These are phyloP conservation scores for Nemania abortiva DNA, from an alignment of 2,329 filamentous ascomycete genomes.

Conservation along the genomic window DNA sequence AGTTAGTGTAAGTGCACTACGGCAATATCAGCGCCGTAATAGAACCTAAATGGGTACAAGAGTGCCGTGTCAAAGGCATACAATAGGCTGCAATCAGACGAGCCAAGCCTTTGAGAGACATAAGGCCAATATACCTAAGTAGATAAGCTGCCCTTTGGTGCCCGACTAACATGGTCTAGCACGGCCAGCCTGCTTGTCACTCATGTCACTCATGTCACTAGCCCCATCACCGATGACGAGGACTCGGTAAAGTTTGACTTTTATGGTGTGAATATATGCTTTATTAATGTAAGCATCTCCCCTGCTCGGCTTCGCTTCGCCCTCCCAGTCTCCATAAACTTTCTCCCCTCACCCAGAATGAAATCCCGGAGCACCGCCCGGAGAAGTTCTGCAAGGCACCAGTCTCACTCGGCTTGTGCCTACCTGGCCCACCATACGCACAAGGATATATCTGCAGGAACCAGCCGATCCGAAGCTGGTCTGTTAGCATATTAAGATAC, in stretches of 20 bases:
- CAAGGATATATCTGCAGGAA: constrained; percentile 48
- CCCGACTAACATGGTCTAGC: constrained; percentile 38
- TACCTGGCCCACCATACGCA: constrained; percentile 30
- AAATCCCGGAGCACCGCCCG: constrained; percentile 5
- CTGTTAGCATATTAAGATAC: constrained; percentile 38
- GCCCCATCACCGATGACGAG: constrained; percentile 47
- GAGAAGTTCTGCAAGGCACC: constrained; percentile 38
- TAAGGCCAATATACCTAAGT: constrained; percentile 30
- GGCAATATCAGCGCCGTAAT: constrained; percentile 1
- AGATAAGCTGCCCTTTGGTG: constrained; percentile 30
- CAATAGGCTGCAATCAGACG: constrained; percentile 24
- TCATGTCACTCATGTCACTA: constrained; percentile 36
- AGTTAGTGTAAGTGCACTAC: not conserved
- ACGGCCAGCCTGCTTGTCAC: constrained; percentile 16
- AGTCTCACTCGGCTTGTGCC: constrained; percentile 26
- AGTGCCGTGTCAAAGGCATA: not conserved
- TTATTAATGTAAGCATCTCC: constrained; percentile 28
- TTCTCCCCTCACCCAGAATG: constrained; percentile 8
- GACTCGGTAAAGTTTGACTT: constrained; percentile 19
- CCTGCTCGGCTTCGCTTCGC: constrained; percentile 24
- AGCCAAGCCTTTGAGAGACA: constrained; percentile 45
- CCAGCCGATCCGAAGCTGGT: constrained; percentile 35
- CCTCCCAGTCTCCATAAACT: constrained; percentile 8
- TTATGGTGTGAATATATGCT: constrained; percentile 39
- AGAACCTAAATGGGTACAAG: constrained; percentile 7